Percentiles rank a stretch among this genome's conserved stretches.
These are phyloP conservation scores for Syzygium malaccense DNA, from an alignment of 441 rosid genomes.

Conservation along the genomic window DNA sequence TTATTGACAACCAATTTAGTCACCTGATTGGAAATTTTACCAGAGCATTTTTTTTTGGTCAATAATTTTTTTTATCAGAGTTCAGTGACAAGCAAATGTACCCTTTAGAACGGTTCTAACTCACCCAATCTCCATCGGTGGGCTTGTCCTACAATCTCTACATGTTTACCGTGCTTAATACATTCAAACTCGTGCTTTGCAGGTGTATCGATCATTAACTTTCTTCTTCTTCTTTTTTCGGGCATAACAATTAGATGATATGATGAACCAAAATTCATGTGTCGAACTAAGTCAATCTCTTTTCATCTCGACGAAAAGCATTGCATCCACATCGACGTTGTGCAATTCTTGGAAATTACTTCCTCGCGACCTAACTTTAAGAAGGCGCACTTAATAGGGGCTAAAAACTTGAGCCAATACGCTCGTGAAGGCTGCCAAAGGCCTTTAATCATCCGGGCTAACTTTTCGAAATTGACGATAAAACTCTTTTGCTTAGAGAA, in stretches of 20 bases:
- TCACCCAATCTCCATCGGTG: too few relatives aligned
- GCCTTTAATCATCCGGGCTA: neutral
- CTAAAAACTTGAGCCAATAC: accelerated
- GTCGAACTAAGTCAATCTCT: neutral
- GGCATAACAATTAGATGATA: neutral
- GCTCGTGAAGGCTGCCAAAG: neutral
- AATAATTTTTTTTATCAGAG: too few relatives aligned
- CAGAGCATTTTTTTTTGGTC: neutral
- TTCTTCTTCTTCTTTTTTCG: neutral
- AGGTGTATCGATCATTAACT: neutral
- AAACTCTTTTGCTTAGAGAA: neutral
- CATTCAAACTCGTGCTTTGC: neutral
- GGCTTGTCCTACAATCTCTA: too few relatives aligned
- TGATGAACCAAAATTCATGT: neutral
- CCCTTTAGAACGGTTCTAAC: too few relatives aligned
- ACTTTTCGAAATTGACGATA: neutral
- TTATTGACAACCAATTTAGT: neutral
- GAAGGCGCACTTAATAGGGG: neutral
- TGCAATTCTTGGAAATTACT: neutral
- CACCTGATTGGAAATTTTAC: neutral
- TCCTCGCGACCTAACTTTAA: neutral
- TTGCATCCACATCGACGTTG: neutral
- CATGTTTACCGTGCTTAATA: neutral
- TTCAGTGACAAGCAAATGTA: too few relatives aligned
- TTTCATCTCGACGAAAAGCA: neutral